Evolutionary conservation across 768 basidiomycete species (phyloP).

Genomic region (Dacryopinax primogenitus): DNA sequence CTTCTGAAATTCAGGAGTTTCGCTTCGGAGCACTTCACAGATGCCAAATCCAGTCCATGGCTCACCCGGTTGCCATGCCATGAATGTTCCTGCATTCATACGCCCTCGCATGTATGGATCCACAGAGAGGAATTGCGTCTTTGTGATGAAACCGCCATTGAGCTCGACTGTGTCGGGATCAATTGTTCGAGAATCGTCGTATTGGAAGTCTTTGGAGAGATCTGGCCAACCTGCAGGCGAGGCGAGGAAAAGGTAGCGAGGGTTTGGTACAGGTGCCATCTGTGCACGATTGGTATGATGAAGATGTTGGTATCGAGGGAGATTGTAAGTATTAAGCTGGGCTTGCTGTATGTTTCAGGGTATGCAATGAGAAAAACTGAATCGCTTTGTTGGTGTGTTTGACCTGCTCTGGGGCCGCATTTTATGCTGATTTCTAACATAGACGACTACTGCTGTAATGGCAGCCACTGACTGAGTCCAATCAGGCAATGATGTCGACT

Average conservation of each 20-base stretch:
- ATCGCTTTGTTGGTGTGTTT: too few species aligned
- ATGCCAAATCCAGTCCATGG: slow-evolving; percentile 28
- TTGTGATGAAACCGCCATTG: slow-evolving; percentile 38
- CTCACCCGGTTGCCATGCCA: slow-evolving; percentile 19
- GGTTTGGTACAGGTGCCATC: background rate
- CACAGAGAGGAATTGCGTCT: slow-evolving; percentile 37
- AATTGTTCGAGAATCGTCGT: slow-evolving; percentile 37
- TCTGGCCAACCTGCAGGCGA: slow-evolving; percentile 11
- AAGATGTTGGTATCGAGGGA: too few species aligned
- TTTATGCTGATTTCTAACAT: too few species aligned
- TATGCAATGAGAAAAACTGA: too few species aligned
- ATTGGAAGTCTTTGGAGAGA: slow-evolving; percentile 34
- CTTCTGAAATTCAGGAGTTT: slow-evolving; percentile 25
- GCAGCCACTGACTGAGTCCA: too few species aligned
- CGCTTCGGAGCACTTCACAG: slow-evolving; percentile 36
- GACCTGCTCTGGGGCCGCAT: too few species aligned
- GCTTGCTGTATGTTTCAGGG: too few species aligned
- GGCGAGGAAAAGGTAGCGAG: background rate
- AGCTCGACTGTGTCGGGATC: slow-evolving; percentile 37
- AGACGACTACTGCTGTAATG: too few species aligned
- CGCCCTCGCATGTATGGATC: slow-evolving; percentile 35
- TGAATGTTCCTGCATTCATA: slow-evolving; percentile 27
- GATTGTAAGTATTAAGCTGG: too few species aligned
- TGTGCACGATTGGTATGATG: background rate
- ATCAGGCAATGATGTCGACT: too few species aligned